Percentiles rank a stretch among this genome's conserved stretches.
These are phyloP conservation scores for Podospora pseudopauciseta DNA, from an alignment of 495 filamentous ascomycete genomes.

Conservation along the genomic window DNA sequence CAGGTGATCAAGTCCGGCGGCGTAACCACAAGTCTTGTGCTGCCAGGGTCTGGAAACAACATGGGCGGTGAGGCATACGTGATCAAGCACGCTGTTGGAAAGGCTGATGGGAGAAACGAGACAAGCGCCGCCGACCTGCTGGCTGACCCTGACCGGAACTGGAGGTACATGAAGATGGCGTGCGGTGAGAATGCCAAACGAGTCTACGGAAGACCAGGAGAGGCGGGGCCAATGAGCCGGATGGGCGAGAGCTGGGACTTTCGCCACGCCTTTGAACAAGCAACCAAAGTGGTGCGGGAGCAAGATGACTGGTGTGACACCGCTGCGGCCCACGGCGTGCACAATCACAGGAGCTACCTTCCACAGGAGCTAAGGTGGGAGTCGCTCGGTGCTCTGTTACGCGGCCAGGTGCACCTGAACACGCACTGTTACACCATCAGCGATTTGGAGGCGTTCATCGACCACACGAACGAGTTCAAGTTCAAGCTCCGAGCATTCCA, in stretches of 20 bases:
- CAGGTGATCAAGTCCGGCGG: conserved; percentile 63
- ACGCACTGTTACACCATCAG: conserved; percentile 65
- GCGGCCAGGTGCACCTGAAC: conserved; percentile 59
- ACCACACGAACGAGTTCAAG: conserved; percentile 62
- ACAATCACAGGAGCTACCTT: conserved; percentile 41
- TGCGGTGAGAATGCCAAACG: conserved; percentile 63
- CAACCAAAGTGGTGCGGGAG: conserved; percentile 44
- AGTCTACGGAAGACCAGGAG: conserved; percentile 46
- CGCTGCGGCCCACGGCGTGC: conserved; percentile 41
- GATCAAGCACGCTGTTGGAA: conserved; percentile 57
- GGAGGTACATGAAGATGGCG: conserved; percentile 69
- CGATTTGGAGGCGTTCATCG: conserved; percentile 60
- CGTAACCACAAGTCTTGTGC: conserved; percentile 62
- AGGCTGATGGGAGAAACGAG: conserved; percentile 48
- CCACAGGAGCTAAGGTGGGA: conserved; percentile 57
- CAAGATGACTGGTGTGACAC: conserved; percentile 60
- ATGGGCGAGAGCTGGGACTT: conserved; percentile 63
- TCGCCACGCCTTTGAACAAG: conserved; percentile 58
- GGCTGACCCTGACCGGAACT: conserved; percentile 47
- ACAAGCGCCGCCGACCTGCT: conserved; percentile 47
- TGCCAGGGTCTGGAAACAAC: conserved; percentile 62
- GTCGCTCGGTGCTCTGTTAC: conserved; percentile 53
- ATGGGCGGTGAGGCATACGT: conserved; percentile 64
- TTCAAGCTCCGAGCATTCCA: conserved; percentile 60
- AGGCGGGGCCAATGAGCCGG: conserved; percentile 42